A percentile compares a stretch with the other conserved stretches of the same genome.
Conservation (phyloP, 306 rosid genomes). For the Cucurbita argyrosperma region DNA sequence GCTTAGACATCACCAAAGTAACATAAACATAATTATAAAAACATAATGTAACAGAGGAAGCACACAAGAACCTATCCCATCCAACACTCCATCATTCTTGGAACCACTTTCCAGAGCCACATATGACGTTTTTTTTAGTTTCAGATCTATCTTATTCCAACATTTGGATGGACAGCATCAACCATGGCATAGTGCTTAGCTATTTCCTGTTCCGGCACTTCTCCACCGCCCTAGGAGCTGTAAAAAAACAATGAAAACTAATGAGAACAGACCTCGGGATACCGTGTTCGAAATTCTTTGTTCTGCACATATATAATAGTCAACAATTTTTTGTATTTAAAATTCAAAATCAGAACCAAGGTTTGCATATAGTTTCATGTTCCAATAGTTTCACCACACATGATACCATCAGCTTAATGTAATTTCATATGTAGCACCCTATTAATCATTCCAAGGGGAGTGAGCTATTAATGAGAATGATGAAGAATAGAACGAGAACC, state of each 20-base stretch:
- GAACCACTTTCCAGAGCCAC: conserved; percentile 9
- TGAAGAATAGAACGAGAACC: neutral
- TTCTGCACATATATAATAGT: neutral
- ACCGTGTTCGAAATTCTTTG: neutral
- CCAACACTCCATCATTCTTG: conserved; percentile 16
- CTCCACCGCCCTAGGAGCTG: conserved; percentile 80
- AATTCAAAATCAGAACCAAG: neutral
- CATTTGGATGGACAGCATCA: conserved; percentile 19
- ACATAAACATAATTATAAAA: neutral
- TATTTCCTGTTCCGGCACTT: conserved; percentile 55
- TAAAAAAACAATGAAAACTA: neutral
- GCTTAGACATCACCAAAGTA: conserved; percentile 20
- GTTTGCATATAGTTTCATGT: neutral
- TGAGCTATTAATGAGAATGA: neutral
- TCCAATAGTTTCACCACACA: neutral
- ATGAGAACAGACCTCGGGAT: neutral
- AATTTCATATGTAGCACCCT: neutral
- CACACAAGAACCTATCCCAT: conserved; percentile 22
- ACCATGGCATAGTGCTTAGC: conserved; percentile 3
- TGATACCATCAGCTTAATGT: neutral
- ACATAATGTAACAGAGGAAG: conserved; percentile 16
- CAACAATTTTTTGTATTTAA: neutral
- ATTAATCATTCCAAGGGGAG: neutral
- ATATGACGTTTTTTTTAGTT: neutral
- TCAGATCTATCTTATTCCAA: conserved; percentile 1